Evolutionary conservation across 257 asterid genomes (phyloP).

Genomic region (Cinchona pubescens): DNA sequence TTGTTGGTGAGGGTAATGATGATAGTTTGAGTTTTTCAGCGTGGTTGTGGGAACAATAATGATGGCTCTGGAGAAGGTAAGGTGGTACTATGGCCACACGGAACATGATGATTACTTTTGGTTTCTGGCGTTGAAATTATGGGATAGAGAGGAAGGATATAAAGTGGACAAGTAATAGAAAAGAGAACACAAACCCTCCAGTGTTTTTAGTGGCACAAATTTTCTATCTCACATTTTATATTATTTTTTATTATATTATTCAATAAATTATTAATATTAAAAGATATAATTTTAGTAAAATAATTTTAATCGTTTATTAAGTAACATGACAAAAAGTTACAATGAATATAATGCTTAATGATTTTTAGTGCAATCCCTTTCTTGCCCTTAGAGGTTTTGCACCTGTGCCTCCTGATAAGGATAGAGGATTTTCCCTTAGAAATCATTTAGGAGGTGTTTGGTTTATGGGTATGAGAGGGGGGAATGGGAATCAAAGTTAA

Average conservation of each 20-base stretch:
- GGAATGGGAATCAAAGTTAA: too few species aligned
- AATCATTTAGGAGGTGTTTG: too few species aligned
- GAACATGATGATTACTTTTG: constrained; percentile 32
- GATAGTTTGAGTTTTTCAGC: constrained; percentile 17
- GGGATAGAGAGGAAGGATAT: neutral
- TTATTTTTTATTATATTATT: too few species aligned
- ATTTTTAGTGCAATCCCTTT: constrained; percentile 22
- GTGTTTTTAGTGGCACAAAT: too few species aligned
- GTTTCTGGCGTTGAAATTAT: constrained; percentile 20
- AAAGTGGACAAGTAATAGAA: neutral
- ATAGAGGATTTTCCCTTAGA: constrained; percentile 16
- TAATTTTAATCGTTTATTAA: too few species aligned
- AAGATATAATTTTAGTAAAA: too few species aligned
- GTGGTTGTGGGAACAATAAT: constrained; percentile 25
- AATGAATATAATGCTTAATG: too few species aligned
- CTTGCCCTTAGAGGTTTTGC: neutral
- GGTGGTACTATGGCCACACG: constrained; percentile 15
- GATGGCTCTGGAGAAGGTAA: constrained; percentile 23
- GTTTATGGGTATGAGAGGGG: too few species aligned
- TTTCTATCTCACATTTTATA: too few species aligned
- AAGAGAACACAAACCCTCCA: neutral
- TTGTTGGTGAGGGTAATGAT: constrained; percentile 18
- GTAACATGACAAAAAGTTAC: too few species aligned
- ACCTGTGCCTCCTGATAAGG: constrained; percentile 4
- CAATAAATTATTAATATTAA: too few species aligned